Evolutionary conservation across 306 rosid species (phyloP), one percentile per base, ranked within the genome.

Genomic region (Biancaea sappan): DNA sequence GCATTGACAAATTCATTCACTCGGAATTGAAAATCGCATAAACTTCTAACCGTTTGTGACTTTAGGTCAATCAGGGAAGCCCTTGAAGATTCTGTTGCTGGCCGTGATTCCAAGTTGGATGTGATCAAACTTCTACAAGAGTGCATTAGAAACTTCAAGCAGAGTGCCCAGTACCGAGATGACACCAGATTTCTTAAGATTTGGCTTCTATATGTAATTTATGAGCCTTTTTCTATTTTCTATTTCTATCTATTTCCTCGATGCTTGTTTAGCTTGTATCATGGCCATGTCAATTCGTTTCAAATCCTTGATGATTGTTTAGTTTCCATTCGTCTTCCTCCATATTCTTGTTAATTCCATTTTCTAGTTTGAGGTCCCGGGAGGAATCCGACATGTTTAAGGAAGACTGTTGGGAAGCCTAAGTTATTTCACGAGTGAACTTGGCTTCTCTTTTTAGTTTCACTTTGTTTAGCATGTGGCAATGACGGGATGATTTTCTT

Each of bases 161-260:
- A 76, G 74, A 32, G 46, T 34, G 77, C 7, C 37, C 84, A 24
- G 37, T 89, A 89, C 88, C 82, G 76, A 40, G 69, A 83, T 58
- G 94, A 86, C 82, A 35, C 71, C 69, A 74, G 94, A 83, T 89
- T 89, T 70, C 88, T 89, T 58, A 84, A 83, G 86, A 80, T 89
- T 66, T 86, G 94, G 88, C 77, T 86, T 77, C 81, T 89, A 58
- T 83, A 84, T 78, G 93, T 86, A 71, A 18, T 52, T 43, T 41
- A 26, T 28, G 13, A 26, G 28, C 22, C 34, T 12, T 59, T 24
- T 51, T 18, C 34, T 18, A 43, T 15, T 56, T 43, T 35, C 4
- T 37, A 29, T 37, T 41, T 41, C 26, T 41, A n/a, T 59, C 7
- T 21, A 41, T 37, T 40, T 41, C 28, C 31, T 12, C 12, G 4